Evolutionary conservation across 1,284 basidiomycete genomes (phyloP).

Genomic region (Melampsora americana): DNA sequence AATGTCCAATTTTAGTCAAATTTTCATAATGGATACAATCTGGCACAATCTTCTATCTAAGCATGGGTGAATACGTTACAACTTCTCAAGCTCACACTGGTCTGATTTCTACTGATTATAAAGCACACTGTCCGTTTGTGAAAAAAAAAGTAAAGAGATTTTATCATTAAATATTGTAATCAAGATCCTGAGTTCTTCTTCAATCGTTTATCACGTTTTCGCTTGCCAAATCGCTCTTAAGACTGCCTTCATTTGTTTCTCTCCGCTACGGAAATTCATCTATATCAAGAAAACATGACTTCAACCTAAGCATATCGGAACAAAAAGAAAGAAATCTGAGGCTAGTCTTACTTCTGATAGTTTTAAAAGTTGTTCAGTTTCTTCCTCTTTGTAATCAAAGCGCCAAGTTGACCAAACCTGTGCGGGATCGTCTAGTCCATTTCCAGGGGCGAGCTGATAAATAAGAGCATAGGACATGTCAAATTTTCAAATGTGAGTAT

Average conservation of each 20-base stretch:
- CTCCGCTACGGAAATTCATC: not conserved
- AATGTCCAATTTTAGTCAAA: too few species aligned
- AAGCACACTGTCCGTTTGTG: too few species aligned
- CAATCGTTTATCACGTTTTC: not conserved
- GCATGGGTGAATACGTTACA: too few species aligned
- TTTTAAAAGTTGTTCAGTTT: slow-evolving; percentile 55
- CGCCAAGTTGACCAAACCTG: slow-evolving; percentile 57
- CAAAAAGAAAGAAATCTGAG: slow-evolving; percentile 2
- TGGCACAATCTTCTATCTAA: too few species aligned
- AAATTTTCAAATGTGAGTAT: too few species aligned
- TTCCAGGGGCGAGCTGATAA: slow-evolving; percentile 53
- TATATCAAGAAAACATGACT: not conserved
- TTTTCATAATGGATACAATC: too few species aligned
- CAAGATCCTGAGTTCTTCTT: not conserved
- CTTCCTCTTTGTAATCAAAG: slow-evolving; percentile 54
- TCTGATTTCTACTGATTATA: too few species aligned
- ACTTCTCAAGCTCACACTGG: too few species aligned
- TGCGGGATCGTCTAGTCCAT: slow-evolving; percentile 53
- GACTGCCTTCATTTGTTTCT: not conserved
- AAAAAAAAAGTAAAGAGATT: too few species aligned
- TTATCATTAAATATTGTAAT: too few species aligned
- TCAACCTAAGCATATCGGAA: not conserved
- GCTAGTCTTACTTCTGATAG: slow-evolving; percentile 53
- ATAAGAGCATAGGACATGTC: not conserved
- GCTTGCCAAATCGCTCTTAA: slow-evolving; percentile 5